Conservation (phyloP, 140 eudicot species). For the Anethum foeniculum region DNA sequence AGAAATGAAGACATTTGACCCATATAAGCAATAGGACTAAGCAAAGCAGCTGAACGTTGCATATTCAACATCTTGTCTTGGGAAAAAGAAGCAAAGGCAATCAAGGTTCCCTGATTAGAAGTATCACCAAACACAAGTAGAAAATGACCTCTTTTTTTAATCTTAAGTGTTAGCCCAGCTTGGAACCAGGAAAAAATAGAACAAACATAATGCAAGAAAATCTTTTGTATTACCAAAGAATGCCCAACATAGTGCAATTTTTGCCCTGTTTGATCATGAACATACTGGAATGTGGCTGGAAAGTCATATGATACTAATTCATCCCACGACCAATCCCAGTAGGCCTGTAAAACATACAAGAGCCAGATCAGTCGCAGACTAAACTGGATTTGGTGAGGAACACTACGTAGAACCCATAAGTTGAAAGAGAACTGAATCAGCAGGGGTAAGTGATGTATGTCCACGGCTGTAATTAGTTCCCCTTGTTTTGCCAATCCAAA, state of each 20-base stretch:
- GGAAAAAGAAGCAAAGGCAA: constrained; percentile 71
- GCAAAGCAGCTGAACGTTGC: constrained; percentile 70
- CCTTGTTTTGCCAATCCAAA: constrained; percentile 65
- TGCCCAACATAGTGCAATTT: constrained; percentile 80
- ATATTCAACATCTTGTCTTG: constrained; percentile 39
- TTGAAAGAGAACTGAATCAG: constrained; percentile 36
- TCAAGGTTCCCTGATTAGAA: constrained; percentile 67
- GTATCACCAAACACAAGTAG: constrained; percentile 9
- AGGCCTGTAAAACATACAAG: constrained; percentile 32
- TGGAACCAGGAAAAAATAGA: background rate
- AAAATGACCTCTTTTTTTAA: background rate
- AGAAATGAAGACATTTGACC: constrained; percentile 60
- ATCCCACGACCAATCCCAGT: constrained; percentile 99
- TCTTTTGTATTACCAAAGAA: constrained; percentile 52
- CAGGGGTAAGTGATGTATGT: constrained; percentile 62
- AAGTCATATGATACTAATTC: constrained; percentile 71
- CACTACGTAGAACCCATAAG: background rate
- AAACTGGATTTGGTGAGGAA: background rate
- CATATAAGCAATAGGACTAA: constrained; percentile 83
- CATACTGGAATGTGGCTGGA: constrained; percentile 49
- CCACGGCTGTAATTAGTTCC: constrained; percentile 62
- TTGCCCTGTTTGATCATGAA: constrained; percentile 61
- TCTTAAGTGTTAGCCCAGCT: background rate
- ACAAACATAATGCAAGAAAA: background rate
- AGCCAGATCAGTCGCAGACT: background rate